phyloP scores from a whole-genome alignment of 495 filamentous ascomycete genomes.

The Hyphodiscus hymeniophilus region DNA sequence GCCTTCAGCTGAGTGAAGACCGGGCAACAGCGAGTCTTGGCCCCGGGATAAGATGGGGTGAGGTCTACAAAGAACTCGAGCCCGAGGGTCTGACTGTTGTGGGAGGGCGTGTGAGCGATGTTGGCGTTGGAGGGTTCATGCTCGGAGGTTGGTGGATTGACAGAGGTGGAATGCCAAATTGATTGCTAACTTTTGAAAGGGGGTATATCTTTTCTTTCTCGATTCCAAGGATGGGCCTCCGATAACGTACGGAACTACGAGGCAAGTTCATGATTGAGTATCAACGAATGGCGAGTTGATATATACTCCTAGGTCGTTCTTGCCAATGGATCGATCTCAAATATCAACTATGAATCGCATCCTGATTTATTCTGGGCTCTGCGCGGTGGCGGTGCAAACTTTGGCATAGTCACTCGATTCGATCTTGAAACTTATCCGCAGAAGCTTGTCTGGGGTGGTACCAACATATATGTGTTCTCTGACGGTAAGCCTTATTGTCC shows the following conservation, averaged over 20 bases:
- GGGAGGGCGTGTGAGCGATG: constrained; percentile 40
- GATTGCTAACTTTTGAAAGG: constrained; percentile 14
- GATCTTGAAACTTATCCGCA: constrained; percentile 33
- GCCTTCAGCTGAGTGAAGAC: constrained; percentile 22
- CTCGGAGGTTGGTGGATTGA: constrained; percentile 34
- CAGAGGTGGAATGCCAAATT: constrained; percentile 32
- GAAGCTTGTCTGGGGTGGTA: not conserved
- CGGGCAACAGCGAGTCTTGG: constrained; percentile 25
- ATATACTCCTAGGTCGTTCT: constrained; percentile 40
- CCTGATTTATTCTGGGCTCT: constrained; percentile 43
- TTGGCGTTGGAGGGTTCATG: constrained; percentile 49
- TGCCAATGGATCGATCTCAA: constrained; percentile 36
- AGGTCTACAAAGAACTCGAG: constrained; percentile 39
- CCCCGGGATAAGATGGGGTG: constrained; percentile 33
- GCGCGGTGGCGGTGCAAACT: constrained; percentile 37
- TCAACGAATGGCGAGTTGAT: constrained; percentile 15
- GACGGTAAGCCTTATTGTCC: not conserved
- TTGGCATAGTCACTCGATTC: constrained; percentile 46
- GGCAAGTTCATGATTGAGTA: constrained; percentile 22
- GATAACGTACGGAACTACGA: constrained; percentile 6
- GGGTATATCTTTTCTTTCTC: constrained; percentile 31
- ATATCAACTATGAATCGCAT: constrained; percentile 33
- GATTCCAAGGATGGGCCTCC: constrained; percentile 13
- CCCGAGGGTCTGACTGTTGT: constrained; percentile 33
- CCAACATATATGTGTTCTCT: not conserved